Evolutionary conservation across 495 filamentous ascomycete genomes (phyloP).

Genomic region (Trichoderma parareesei): DNA sequence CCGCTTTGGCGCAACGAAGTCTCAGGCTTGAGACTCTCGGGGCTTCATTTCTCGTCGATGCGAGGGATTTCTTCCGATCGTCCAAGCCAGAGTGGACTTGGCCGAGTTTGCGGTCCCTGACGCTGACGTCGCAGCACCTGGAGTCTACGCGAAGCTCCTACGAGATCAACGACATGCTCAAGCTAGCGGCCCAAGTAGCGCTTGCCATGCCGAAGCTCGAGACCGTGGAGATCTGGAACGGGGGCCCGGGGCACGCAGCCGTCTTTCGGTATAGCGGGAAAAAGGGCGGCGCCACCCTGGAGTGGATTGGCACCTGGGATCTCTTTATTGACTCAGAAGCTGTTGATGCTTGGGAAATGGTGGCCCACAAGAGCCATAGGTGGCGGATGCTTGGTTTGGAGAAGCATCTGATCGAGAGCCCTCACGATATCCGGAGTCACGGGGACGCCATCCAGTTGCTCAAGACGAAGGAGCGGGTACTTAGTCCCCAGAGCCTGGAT

Average conservation of each 20-base stretch:
- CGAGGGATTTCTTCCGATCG: not conserved
- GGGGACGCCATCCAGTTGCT: not conserved
- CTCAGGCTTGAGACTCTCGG: not conserved
- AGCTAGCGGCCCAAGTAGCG: not conserved
- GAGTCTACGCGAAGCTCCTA: not conserved
- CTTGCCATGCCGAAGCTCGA: conserved; percentile 1
- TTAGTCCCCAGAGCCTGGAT: not conserved
- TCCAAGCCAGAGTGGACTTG: not conserved
- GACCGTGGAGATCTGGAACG: conserved; percentile 4
- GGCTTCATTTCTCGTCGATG: not conserved
- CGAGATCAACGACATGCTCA: not conserved
- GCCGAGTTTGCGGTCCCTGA: not conserved
- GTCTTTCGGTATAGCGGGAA: not conserved
- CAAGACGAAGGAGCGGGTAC: not conserved
- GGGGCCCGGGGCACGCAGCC: not conserved
- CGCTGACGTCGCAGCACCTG: not conserved
- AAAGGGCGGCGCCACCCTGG: not conserved
- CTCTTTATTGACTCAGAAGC: not conserved
- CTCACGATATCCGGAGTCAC: not conserved
- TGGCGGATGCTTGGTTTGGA: not conserved
- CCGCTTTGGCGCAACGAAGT: not conserved
- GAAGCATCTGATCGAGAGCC: not conserved
- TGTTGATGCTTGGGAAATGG: not conserved
- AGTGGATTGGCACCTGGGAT: not conserved
- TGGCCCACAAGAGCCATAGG: not conserved